Evolutionary conservation across 306 rosid genomes (phyloP).

Genomic region (Vachellia collinsii): DNA sequence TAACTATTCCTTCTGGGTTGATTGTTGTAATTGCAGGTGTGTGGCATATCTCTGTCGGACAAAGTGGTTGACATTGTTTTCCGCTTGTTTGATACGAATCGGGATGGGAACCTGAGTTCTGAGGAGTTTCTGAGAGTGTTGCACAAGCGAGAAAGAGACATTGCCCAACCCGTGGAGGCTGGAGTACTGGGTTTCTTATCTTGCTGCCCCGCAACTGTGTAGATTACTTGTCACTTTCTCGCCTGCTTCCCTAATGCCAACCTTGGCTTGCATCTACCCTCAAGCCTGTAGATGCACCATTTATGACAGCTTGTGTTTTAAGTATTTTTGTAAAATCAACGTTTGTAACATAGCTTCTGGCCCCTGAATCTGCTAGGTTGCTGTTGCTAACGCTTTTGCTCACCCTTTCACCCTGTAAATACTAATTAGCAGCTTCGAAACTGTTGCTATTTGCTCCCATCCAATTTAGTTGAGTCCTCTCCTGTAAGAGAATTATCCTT

Average conservation of each 20-base stretch:
- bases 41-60: conserved; percentile 64
- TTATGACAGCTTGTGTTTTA: conserved; percentile 19
- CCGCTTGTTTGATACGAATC: conserved; percentile 73
- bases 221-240: conserved; percentile 27
- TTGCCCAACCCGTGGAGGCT: conserved; percentile 58
- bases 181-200: conserved; percentile 60
- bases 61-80: conserved; percentile 71
- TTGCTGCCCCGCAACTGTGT: conserved; percentile 43
- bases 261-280: conserved; percentile 15
- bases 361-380: background rate
- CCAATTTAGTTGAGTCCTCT: background rate
- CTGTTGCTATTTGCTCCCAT: background rate
- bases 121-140: conserved; percentile 73
- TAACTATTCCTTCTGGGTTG: background rate
- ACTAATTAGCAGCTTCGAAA: background rate
- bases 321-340: background rate
- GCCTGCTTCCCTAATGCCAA: background rate
- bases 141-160: conserved; percentile 66
- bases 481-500: background rate
- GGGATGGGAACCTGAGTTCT: conserved; percentile 64
- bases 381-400: background rate
- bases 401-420: background rate
- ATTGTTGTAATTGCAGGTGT: conserved; percentile 61
- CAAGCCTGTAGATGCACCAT: background rate
- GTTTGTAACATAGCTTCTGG: background rate